phyloP scores from a whole-genome alignment of 2,329 filamentous ascomycete genomes.

The Teratosphaeria viscida region DNA sequence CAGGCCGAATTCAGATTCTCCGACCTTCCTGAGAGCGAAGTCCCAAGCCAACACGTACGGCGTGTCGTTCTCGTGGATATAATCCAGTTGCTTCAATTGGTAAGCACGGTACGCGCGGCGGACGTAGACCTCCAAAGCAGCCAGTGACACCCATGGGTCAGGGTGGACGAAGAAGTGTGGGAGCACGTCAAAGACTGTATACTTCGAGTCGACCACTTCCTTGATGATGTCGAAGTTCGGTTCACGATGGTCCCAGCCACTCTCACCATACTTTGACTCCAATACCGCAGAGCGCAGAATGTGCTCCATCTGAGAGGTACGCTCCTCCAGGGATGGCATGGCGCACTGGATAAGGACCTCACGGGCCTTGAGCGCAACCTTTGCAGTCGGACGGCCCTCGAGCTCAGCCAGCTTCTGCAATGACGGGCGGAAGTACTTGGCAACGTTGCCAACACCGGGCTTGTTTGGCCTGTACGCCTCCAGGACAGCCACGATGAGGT shows the following conservation, averaged over 20 bases:
- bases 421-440: conserved; percentile 72
- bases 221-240: conserved; percentile 85
- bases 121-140: conserved; percentile 90
- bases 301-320: conserved; percentile 94
- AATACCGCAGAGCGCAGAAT: conserved; percentile 92
- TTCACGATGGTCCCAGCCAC: conserved; percentile 90
- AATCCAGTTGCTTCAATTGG: conserved; percentile 77
- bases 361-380: conserved; percentile 93
- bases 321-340: conserved; percentile 89
- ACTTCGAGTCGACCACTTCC: conserved; percentile 97
- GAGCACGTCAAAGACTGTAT: conserved; percentile 93
- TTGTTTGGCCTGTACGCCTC: conserved; percentile 94
- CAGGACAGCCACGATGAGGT: conserved; percentile 79
- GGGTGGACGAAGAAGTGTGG: conserved; percentile 90
- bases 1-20: conserved; percentile 79
- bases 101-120: conserved; percentile 96
- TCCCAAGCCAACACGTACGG: conserved; percentile 86
- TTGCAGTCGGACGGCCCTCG: conserved; percentile 74
- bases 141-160: conserved; percentile 87
- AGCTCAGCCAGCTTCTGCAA: conserved; percentile 84
- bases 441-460: conserved; percentile 77
- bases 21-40: conserved; percentile 87
- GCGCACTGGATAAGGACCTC: conserved; percentile 97
- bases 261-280: conserved; percentile 95
- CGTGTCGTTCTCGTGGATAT: conserved; percentile 66